Base-by-base conservation (phyloP, 768 basidiomycete species). In the Collybia mongolica region DNA sequence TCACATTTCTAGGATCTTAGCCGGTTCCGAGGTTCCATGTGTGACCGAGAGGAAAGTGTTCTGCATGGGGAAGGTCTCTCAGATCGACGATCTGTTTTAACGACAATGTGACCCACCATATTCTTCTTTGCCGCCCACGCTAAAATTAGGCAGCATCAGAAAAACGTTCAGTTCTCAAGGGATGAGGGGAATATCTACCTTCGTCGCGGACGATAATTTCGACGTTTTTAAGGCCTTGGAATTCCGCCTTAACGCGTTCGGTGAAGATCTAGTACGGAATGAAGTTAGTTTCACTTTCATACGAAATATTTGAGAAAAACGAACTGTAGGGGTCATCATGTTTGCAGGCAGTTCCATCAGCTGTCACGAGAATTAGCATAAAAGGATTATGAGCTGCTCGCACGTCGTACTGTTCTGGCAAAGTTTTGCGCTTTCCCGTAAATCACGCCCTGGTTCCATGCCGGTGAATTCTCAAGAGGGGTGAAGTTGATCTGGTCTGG, bases 21-120 rank as follows among this genome's bases (percentile, higher is more conserved):
- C 84, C 4, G 93, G 92, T 63, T 94, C 88, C 6, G 82, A 74
- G 8, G 88, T 86, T 7, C 92, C 92, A 48, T 83, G 82, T 12
- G 90, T 84, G 14, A 95, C 92, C 0, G 91, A 93, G 23, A 95
- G 82, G 80, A 95, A 93, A 6, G 88, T 84, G 54, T 83, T 79
- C 88, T 89, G 54, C 2, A 18, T n/a, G 12, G 29, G n/a, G 49
- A 6, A 2, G 19, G 11, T 15, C 2, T 5, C 17, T 47, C 39
- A 41, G 18, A 39, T 48, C 22, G 23, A 12, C 1, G 45, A 42
- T 37, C 15, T 19, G 19, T 17, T 18, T 48, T 18, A 12, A 20
- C n/a, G 15, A 46, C 12, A 44, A 26, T 9, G 15, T 38, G 5
- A 59, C 67, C 1, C 44, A 86, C 88, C 93, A 94, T 95, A 49